Evolutionary conservation across 139 green algal species (phyloP), one percentile per base, ranked within the genome.

Genomic region (Nannochloris sp.): DNA sequence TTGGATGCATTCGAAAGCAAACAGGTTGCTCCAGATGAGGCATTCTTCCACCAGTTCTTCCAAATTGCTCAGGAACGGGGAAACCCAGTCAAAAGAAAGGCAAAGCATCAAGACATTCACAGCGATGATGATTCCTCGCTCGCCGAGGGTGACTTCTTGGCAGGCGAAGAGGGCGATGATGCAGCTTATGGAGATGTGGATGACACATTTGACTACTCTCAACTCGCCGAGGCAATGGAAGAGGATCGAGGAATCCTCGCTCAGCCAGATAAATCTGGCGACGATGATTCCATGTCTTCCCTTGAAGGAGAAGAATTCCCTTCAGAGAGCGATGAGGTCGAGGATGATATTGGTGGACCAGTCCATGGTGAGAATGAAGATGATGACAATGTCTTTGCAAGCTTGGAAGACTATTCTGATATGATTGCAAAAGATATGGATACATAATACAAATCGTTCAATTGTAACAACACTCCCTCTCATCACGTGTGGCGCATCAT

Each of bases 31-130:
- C 76, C 85, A 2, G 84, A 86, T 5, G 81, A 91, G 36, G 56
- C 86, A 6, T 96, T 96, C 75, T 95, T 96, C 76, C 86, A 95
- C 66, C 83, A 76, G 63, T 88, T 64, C 51, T 80, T 79, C 63
- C 49, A 31, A 16, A 44, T 70, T 34, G 57, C 44, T 43, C 10
- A 70, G 69, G 29, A 37, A 6, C 12, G 16, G 56, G 48, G 43
- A 64, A 53, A 64, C 29, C 19, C 24, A 69, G 60, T 49, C 51
- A 43, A 50, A 59, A 40, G 23, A 24, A 65, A n/a, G 56, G 34
- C 19, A 64, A 64, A 25, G 15, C 60, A 71, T 49, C 63, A 74
- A 18, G 53, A 51, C 29, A 31, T n/a, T 25, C 1, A 46, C 19
- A 44, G 67, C 4, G 15, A 50, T 21, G 66, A 53, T 44, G 66